Evolutionary conservation across 2,329 filamentous ascomycete species (phyloP), one percentile per base, ranked within the genome.

Genomic region (Capronia coronata): DNA sequence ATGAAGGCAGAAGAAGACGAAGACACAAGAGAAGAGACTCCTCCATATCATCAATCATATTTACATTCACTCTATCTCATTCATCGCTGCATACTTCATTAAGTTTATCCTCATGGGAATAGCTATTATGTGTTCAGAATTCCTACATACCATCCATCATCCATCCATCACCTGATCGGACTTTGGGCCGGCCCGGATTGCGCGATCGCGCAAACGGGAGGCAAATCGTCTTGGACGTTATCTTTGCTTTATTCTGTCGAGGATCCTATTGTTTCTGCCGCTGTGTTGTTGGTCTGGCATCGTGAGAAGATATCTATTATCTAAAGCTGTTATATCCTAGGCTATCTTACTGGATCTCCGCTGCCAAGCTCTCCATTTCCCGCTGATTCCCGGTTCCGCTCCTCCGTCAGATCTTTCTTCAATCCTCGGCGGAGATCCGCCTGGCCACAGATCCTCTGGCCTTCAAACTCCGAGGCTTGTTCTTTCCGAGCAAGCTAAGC

Each of bases 111-210:
- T n/a, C n/a, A n/a, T n/a, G 13, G 27, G 27, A 7, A 29, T 29
- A 13, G 27, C 27, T 8, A 29, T 29, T 13, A 29, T 35, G 29
- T 30, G 30, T 21, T 30, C n/a, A 46, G n/a, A n/a, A n/a, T n/a
- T n/a, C n/a, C n/a, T n/a, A n/a, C n/a, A n/a, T n/a, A n/a, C n/a
- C n/a, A n/a, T n/a, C n/a, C n/a, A n/a, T n/a, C n/a, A n/a, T n/a
- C n/a, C n/a, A n/a, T 27, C 38, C 38, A 41, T 41, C 38, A 41
- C 38, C 38, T 41, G 38, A 41, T 37, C 34, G 34, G 34, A 37
- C 34, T 37, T 37, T 18, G 11, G 34, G 11, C 29, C 34, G 34
- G 16, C 7, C 5, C 6, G 14, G 16, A 19, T 19, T 3, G 34
- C 34, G 14, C 1, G 14, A 37, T 37, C 3, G 34, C 16, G 34